Evolutionary conservation across 192 early-diverging fungal genomes (phyloP), one percentile per base, ranked within the genome.

Genomic region (Podila horticola): DNA sequence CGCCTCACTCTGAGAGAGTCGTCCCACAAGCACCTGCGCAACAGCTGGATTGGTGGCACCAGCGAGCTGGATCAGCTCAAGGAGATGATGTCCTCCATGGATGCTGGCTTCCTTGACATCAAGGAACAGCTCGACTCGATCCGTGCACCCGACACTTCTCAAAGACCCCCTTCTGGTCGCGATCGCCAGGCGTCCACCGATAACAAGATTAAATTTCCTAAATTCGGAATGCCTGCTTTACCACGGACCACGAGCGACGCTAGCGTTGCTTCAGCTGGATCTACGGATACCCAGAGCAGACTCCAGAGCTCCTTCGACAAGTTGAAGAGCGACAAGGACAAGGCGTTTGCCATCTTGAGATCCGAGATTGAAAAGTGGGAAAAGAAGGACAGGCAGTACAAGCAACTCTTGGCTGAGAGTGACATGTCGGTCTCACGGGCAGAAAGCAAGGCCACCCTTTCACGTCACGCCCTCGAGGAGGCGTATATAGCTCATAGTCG

Each of bases 321-420:
- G 58, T 62, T 85, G 30, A 83, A 70, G 49, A 38, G 62, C 0
- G 81, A 85, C 26, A 85, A 85, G 33, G 84, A 83, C 41, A 69
- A 74, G 62, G 69, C 75, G 1, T 83, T 85, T 50, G 71, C 71
- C 49, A 57, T 85, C n/a, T 75, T 85, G 67, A 58, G 69, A 15
- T 61, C 66, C 1, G 84, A 85, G 52, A 77, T 77, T 45, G 72
- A 85, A 60, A 85, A 79, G 57, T 83, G 84, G 84, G 82, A 83
- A 62, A 71, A 71, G 64, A 71, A 83, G 34, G 84, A 83, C 50
- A 63, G 67, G 57, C 71, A 82, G 22, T 82, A 79, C 71, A 70
- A 69, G 20, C 64, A 61, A 12, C 52, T 84, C 64, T 38, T 69
- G 22, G 24, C 68, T 28, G 77, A 84, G 48, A 67, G 68, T 13